These are phyloP conservation scores for Verticillium alfalfae DNA, from an alignment of 2,329 filamentous ascomycete genomes.

Conservation along the genomic window DNA sequence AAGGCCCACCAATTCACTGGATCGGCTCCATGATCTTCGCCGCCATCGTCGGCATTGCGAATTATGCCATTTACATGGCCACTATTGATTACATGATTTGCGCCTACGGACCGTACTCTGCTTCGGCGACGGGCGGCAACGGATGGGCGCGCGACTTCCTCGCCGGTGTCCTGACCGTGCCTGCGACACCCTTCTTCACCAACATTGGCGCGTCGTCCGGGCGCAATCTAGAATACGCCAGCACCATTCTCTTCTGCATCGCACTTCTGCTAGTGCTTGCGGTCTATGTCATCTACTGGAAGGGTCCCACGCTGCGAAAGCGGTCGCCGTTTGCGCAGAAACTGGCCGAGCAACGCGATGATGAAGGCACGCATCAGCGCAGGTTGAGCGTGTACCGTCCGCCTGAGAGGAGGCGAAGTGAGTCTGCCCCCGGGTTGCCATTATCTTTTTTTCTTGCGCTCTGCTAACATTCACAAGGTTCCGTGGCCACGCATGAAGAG, in stretches of 20 bases:
- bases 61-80: constrained; percentile 70
- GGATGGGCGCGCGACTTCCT: constrained; percentile 70
- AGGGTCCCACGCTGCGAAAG: constrained; percentile 53
- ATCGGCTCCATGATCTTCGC: constrained; percentile 62
- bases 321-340: constrained; percentile 61
- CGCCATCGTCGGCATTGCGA: constrained; percentile 64
- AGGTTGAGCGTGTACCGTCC: constrained; percentile 14
- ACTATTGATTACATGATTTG: constrained; percentile 76
- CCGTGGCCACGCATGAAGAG: constrained; percentile 10
- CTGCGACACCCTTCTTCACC: constrained; percentile 58
- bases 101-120: constrained; percentile 67
- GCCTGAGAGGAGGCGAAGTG: constrained; percentile 15
- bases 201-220: constrained; percentile 45
- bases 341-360: constrained; percentile 37
- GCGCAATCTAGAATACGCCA: constrained; percentile 52
- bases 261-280: constrained; percentile 55
- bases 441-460: background rate
- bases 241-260: constrained; percentile 59
- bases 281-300: constrained; percentile 63
- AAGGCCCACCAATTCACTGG: constrained; percentile 61
- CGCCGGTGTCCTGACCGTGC: constrained; percentile 65
- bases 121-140: constrained; percentile 71
- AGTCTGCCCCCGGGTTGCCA: background rate
- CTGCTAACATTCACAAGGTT: constrained; percentile 15
- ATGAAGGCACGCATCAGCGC: constrained; percentile 16